phyloP scores from a whole-genome alignment of 495 filamentous ascomycete species.

The Elasticomyces elasticus region DNA sequence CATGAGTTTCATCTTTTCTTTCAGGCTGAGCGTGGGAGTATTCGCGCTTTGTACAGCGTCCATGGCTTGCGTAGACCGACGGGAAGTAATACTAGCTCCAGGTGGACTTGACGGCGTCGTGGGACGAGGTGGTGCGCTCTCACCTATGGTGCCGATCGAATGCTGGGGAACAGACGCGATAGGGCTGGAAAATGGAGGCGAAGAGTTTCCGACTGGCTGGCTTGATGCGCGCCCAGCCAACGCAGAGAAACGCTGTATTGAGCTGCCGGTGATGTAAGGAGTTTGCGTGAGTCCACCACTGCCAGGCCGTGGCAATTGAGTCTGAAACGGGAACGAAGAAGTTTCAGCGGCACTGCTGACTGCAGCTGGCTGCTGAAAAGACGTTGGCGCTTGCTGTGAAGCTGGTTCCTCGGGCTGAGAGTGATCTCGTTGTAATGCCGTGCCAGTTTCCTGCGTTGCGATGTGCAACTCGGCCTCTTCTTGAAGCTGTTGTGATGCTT shows the following conservation, averaged over 20 bases:
- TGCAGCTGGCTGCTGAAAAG: neutral
- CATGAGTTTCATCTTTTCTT: conserved; percentile 1
- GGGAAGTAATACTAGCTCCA: neutral
- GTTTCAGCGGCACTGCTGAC: neutral
- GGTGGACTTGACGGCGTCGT: neutral
- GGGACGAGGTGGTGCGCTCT: conserved; percentile 6
- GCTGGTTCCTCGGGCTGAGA: neutral
- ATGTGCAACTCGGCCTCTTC: neutral
- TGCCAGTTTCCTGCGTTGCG: neutral
- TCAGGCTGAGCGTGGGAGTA: neutral
- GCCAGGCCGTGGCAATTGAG: neutral
- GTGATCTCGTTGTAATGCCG: neutral
- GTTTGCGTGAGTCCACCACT: neutral
- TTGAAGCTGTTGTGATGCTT: neutral
- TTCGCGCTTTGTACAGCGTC: neutral
- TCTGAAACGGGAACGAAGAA: neutral
- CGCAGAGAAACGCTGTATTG: neutral
- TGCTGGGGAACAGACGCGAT: conserved; percentile 4
- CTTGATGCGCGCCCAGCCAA: neutral
- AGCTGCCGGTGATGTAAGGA: neutral
- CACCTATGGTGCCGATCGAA: conserved; percentile 1
- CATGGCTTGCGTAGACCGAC: neutral
- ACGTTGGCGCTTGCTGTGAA: neutral
- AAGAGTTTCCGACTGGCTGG: neutral
- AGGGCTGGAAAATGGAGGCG: conserved; percentile 1